A percentile compares a stretch with the other conserved stretches of the same genome.
phyloP scores from a whole-genome alignment of 768 basidiomycete genomes.

The Flagelloscypha sp. region DNA sequence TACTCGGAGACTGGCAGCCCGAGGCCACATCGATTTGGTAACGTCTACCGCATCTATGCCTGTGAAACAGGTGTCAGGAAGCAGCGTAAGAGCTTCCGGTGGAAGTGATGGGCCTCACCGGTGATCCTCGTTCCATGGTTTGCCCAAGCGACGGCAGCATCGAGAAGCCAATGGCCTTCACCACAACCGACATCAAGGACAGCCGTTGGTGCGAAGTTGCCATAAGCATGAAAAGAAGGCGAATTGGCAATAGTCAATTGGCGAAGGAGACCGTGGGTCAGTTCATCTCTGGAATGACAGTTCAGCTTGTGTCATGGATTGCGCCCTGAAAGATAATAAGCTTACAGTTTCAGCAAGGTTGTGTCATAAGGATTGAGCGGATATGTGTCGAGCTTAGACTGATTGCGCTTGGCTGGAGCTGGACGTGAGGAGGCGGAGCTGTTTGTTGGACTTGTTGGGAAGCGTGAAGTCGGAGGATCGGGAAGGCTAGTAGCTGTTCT shows the following conservation, averaged over 20 bases:
- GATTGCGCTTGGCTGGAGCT: not conserved
- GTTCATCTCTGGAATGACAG: conserved; percentile 30
- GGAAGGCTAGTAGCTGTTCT: not conserved
- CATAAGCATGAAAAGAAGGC: conserved; percentile 18
- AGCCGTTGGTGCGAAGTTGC: conserved; percentile 21
- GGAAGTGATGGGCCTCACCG: too few species aligned
- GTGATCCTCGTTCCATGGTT: conserved; percentile 30
- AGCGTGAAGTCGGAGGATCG: not conserved
- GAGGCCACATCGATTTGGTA: conserved; percentile 11
- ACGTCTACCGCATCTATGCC: conserved; percentile 18
- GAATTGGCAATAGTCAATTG: conserved; percentile 25
- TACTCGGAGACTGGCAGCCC: conserved; percentile 12
- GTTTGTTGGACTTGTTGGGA: too few species aligned
- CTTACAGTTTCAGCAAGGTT: conserved; percentile 13
- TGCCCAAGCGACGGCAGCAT: conserved; percentile 42
- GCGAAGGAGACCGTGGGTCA: conserved; percentile 28
- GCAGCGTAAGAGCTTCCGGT: too few species aligned
- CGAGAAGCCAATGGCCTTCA: conserved; percentile 39
- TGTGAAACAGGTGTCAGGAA: too few species aligned
- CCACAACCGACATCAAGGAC: conserved; percentile 54
- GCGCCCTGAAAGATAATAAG: not conserved
- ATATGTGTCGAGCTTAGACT: conserved; percentile 13
- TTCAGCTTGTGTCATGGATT: not conserved
- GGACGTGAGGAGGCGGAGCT: too few species aligned
- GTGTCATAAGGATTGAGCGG: conserved; percentile 18